Base-by-base conservation (phyloP, 192 early-diverging fungal genomes). In the Backusella macrospora region DNA sequence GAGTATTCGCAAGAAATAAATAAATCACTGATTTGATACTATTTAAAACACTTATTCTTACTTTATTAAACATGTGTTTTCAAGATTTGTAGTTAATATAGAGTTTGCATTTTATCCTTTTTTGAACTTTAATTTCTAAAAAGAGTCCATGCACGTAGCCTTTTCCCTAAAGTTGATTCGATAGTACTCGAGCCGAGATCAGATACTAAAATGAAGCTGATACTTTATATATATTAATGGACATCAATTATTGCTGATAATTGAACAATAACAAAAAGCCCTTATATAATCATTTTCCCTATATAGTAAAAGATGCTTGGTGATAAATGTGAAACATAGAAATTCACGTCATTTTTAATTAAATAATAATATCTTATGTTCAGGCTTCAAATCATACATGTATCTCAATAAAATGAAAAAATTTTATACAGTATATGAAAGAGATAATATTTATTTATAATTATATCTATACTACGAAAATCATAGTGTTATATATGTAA, bases 91-190 rank as follows among this genome's bases (percentile, higher is more conserved):
- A 34, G 9, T 23, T 2, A 18, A 26, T 26, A 59, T 59, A 59
- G 21, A 59, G 52, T 59, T 59, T 26, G 9, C 21, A 59, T 59
- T 59, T 59, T 23, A 59, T 59, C 52, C 52, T 59, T 59, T 55
- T 59, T 59, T 59, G 21, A 59, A 59, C 52, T 59, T 59, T 59
- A 59, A 26, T 59, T 59, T 59, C 23, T 59, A 59, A 59, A 59
- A 26, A 26, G 10, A 23, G 52, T 9, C 5, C 52, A 26, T 12
- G 9, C 52, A 59, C 52, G 52, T 59, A 59, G 18, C 18, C 21
- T 23, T 59, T 59, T 59, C 26, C 18, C 52, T 23, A 3, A 59
- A 23, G 26, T 26, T 59, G 52, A 59, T 59, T 59, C 26, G 52
- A 4, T 59, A 26, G 21, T 52, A 18, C 8, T 52, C 5, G 21